Conservation (phyloP, 345 rosid species). For the Hypericum androsaemum region DNA sequence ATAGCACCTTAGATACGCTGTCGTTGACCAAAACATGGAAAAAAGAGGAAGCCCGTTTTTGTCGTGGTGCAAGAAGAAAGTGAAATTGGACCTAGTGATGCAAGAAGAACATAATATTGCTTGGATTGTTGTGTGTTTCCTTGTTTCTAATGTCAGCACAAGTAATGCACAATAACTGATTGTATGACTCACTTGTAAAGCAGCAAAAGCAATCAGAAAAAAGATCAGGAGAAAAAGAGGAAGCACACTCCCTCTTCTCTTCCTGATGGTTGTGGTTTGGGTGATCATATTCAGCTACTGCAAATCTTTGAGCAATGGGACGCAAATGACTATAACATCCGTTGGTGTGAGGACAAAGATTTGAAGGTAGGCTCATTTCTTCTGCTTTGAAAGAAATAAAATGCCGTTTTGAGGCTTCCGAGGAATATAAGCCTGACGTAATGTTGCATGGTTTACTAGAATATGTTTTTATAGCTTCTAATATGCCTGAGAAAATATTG, state of each 20-base stretch:
- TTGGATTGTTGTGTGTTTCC: too few species aligned
- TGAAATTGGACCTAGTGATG: too few species aligned
- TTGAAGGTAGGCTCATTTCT: constrained; percentile 54
- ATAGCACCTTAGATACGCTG: too few species aligned
- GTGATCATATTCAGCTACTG: constrained; percentile 88
- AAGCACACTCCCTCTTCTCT: constrained; percentile 50
- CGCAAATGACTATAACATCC: constrained; percentile 46
- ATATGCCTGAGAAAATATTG: too few species aligned
- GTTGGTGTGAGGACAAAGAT: constrained; percentile 70
- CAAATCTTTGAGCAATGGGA: constrained; percentile 85
- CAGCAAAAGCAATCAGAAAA: constrained; percentile 32
- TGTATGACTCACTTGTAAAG: constrained; percentile 15
- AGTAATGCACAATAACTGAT: background rate
- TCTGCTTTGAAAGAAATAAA: background rate
- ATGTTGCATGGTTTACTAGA: too few species aligned
- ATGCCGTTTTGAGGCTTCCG: background rate
- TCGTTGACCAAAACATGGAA: too few species aligned
- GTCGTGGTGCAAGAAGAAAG: too few species aligned
- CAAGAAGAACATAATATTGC: too few species aligned
- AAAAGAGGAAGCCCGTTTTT: too few species aligned
- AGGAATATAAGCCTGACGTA: constrained; percentile 9
- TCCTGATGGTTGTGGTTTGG: constrained; percentile 90
- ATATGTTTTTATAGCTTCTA: too few species aligned
- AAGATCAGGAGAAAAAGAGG: constrained; percentile 56
- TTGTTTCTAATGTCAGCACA: too few species aligned